Evolutionary conservation across 2,329 filamentous ascomycete genomes (phyloP).

Genomic region (Colletotrichum euphorbiae): DNA sequence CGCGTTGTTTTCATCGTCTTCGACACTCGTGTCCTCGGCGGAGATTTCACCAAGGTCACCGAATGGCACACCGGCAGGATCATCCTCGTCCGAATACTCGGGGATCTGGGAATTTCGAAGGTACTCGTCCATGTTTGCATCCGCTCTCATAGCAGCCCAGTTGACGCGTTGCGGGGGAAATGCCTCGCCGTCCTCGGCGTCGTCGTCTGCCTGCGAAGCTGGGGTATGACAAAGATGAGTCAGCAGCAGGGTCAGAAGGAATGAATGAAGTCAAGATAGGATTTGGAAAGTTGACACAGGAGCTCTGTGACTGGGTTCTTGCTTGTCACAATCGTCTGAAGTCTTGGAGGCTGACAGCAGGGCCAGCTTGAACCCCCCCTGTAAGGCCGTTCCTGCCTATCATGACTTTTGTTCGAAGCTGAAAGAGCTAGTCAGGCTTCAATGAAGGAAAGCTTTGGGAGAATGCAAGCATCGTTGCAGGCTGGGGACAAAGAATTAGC

Average conservation of each 20-base stretch:
- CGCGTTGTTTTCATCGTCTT: constrained; percentile 45
- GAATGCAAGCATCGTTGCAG: background rate
- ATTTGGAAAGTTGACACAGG: constrained; percentile 23
- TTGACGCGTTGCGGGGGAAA: constrained; percentile 37
- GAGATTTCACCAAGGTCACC: constrained; percentile 39
- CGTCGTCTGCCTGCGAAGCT: constrained; percentile 34
- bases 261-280: background rate
- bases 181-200: constrained; percentile 34
- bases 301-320: constrained; percentile 9
- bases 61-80: constrained; percentile 20
- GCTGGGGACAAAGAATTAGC: background rate
- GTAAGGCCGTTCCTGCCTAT: background rate
- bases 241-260: constrained; percentile 18
- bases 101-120: constrained; percentile 32
- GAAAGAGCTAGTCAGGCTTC: background rate
- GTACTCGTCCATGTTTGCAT: constrained; percentile 36
- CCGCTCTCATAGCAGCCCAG: constrained; percentile 38
- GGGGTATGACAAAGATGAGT: constrained; percentile 15
- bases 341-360: background rate
- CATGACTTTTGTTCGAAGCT: background rate
- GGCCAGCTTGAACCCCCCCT: background rate
- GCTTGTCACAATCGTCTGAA: constrained; percentile 25
- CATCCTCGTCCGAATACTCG: constrained; percentile 38
- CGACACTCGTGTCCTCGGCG: constrained; percentile 47
- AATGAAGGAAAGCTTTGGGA: background rate